Evolutionary conservation across 805 yeast species (phyloP).

Genomic region (Metschnikowia bowlesiae): DNA sequence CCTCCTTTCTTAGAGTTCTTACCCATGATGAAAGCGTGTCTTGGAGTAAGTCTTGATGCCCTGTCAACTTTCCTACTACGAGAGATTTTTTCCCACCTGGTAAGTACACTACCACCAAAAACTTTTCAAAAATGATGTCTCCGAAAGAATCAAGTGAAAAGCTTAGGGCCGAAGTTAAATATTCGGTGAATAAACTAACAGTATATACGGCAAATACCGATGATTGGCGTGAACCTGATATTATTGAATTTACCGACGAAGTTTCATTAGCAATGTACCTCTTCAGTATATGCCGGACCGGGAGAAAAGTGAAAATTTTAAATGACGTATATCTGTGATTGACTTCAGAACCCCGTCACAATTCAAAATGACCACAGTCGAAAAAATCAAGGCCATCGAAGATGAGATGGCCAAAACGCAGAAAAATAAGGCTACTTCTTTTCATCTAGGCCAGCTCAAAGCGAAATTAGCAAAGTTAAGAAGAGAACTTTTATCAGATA

Average conservation of each 20-base stretch:
- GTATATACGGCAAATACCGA: neutral
- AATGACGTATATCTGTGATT: neutral
- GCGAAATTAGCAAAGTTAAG: conserved; percentile 94
- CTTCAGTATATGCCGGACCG: conserved; percentile 2
- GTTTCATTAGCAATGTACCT: neutral
- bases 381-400: conserved; percentile 79
- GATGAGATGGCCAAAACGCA: conserved; percentile 98
- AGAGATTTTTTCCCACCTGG: conserved; percentile 9
- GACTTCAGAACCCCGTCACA: neutral
- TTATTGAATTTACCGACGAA: neutral
- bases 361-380: conserved; percentile 41
- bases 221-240: neutral
- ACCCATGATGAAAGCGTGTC: conserved; percentile 28
- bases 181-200: neutral
- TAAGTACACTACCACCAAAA: conserved; percentile 2
- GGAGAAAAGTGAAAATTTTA: conserved; percentile 5
- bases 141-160: neutral
- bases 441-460: conserved; percentile 94
- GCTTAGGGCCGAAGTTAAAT: no score
- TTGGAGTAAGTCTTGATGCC: neutral
- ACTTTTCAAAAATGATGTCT: neutral
- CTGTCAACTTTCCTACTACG: neutral
- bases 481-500: conserved; percentile 74
- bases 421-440: conserved; percentile 95
- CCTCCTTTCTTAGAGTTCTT: conserved; percentile 53